Evolutionary conservation across 1,284 basidiomycete species (phyloP).

Genomic region (Sanguinoderma infundibulare): DNA sequence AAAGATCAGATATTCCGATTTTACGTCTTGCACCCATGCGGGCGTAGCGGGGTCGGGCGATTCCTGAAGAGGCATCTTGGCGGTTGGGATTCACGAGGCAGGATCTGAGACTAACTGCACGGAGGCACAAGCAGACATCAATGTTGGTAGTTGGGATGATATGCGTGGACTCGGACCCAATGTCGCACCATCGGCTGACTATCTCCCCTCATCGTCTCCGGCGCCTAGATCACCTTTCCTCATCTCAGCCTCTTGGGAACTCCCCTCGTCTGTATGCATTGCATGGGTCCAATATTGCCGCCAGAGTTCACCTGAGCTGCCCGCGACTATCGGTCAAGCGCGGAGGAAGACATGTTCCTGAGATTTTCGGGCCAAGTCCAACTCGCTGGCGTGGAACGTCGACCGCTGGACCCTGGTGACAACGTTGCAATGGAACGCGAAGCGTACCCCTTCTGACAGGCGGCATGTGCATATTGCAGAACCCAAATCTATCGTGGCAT

Average conservation of each 20-base stretch:
- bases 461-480: not conserved
- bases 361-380: not conserved
- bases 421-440: not conserved
- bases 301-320: not conserved
- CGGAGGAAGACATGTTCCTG: not conserved
- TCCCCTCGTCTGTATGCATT: no score
- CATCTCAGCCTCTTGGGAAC: no score
- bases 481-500: not conserved
- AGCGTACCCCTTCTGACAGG: not conserved
- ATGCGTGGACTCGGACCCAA: not conserved
- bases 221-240: not conserved
- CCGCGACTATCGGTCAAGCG: not conserved
- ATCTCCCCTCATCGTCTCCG: not conserved
- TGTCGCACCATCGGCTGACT: not conserved
- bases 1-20: slow-evolving; percentile 65
- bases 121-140: not conserved
- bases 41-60: slow-evolving; percentile 42
- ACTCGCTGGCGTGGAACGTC: not conserved
- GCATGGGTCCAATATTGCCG: not conserved
- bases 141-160: not conserved
- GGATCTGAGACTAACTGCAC: not conserved
- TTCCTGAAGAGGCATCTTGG: slow-evolving; percentile 38
- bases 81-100: not conserved
- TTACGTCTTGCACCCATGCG: slow-evolving; percentile 35
- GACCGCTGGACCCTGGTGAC: not conserved